Conservation (phyloP, 1,284 basidiomycete genomes). For the Fistulina hepatica region DNA sequence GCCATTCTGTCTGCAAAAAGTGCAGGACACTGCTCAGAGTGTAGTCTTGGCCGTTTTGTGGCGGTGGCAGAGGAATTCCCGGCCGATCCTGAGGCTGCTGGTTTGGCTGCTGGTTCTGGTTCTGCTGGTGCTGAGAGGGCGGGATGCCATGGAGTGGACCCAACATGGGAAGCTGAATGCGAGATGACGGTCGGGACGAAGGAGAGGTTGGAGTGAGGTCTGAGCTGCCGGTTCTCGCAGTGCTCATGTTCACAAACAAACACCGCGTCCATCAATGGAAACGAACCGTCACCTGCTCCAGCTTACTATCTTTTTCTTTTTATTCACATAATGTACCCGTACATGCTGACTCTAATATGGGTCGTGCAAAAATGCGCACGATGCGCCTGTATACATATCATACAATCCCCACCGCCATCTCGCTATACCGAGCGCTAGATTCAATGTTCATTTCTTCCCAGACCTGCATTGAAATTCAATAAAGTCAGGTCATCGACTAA, state of each 20-base stretch:
- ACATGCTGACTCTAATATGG: neutral
- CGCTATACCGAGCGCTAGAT: slow-evolving; percentile 1
- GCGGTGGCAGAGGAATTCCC: slow-evolving; percentile 59
- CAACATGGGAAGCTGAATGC: slow-evolving; percentile 49
- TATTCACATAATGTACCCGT: neutral
- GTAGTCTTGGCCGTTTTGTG: slow-evolving; percentile 77
- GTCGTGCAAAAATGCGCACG: neutral
- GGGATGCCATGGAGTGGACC: slow-evolving; percentile 54
- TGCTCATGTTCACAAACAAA: neutral
- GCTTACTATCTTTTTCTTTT: neutral
- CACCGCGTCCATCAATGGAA: too few relatives aligned
- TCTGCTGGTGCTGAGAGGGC: slow-evolving; percentile 34
- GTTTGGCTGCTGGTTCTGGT: slow-evolving; percentile 38
- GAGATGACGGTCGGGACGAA: slow-evolving; percentile 24
- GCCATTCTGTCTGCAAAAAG: slow-evolving; percentile 97
- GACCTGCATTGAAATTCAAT: slow-evolving; percentile 33
- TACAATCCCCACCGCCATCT: neutral
- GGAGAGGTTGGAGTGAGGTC: slow-evolving; percentile 22
- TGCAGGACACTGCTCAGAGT: slow-evolving; percentile 93
- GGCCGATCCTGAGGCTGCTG: slow-evolving; percentile 22
- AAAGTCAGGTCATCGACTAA: slow-evolving; percentile 8
- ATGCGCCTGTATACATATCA: neutral
- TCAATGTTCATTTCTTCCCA: slow-evolving; percentile 48
- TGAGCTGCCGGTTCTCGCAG: slow-evolving; percentile 3
- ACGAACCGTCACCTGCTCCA: too few relatives aligned